Conservation (phyloP, 257 asterid genomes). For the Echium plantagineum region DNA sequence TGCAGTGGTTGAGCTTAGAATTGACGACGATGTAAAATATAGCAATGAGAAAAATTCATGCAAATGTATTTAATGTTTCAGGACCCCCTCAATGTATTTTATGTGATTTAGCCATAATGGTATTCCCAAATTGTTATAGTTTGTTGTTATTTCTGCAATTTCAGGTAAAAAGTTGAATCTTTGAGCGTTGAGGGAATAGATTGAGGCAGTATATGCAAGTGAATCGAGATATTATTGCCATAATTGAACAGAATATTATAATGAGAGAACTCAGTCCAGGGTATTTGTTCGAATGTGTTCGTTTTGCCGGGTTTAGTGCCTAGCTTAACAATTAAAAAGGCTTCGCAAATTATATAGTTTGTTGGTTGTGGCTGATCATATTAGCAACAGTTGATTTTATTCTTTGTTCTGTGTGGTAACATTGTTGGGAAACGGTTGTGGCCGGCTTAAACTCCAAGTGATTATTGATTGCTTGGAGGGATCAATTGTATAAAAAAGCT, state of each 20-base stretch:
- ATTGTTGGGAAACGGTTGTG: too few species aligned
- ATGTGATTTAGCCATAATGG: constrained; percentile 10
- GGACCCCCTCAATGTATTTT: background rate
- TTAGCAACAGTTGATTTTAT: too few species aligned
- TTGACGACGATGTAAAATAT: too few species aligned
- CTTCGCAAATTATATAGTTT: background rate
- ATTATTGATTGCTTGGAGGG: constrained; percentile 38
- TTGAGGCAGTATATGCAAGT: constrained; percentile 18
- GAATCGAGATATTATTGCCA: constrained; percentile 31
- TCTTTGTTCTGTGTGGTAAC: too few species aligned
- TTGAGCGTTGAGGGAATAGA: constrained; percentile 34
- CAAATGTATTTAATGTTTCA: too few species aligned
- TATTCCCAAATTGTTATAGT: constrained; percentile 10
- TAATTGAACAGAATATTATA: constrained; percentile 18
- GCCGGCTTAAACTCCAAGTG: too few species aligned
- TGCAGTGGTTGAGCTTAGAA: too few species aligned
- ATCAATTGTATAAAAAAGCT: constrained; percentile 24
- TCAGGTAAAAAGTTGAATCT: constrained; percentile 30
- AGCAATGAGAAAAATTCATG: too few species aligned
- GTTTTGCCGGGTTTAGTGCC: background rate
- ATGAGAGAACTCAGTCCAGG: constrained; percentile 46
- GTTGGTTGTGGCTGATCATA: too few species aligned
- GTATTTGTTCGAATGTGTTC: constrained; percentile 2
- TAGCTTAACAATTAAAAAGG: background rate
- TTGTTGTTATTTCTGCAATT: constrained; percentile 6